A percentile compares a stretch with the other conserved stretches of the same genome.
These are phyloP conservation scores for Anthracocystis panici-leucophaei DNA, from an alignment of 1,284 basidiomycete species.

Conservation along the genomic window DNA sequence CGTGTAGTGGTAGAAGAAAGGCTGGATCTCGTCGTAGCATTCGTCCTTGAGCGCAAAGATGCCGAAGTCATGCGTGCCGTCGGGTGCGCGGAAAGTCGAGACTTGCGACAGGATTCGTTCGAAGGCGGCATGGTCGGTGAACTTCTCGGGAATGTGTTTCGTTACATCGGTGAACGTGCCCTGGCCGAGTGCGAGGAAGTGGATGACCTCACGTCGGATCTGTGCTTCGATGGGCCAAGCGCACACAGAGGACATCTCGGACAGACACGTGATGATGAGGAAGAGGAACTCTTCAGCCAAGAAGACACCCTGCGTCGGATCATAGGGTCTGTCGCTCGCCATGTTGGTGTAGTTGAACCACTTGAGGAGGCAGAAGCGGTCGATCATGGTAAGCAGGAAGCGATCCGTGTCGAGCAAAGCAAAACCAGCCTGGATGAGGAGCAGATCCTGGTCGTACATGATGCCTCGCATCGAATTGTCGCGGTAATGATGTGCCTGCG, in stretches of 20 bases:
- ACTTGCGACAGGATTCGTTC: conserved; percentile 84
- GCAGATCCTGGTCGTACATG: conserved; percentile 96
- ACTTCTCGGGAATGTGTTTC: conserved; percentile 89
- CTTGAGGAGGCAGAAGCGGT: conserved; percentile 83
- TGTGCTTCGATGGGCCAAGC: conserved; percentile 78
- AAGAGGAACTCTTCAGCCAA: conserved; percentile 94
- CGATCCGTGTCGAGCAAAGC: conserved; percentile 80
- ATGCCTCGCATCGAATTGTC: conserved; percentile 95
- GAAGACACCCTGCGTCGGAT: conserved; percentile 79
- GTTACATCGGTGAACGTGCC: conserved; percentile 91
- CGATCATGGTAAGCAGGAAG: conserved; percentile 86
- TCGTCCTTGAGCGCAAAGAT: conserved; percentile 89
- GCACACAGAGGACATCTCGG: conserved; percentile 83
- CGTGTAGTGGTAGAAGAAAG: conserved; percentile 95
- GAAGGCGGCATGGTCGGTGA: conserved; percentile 86
- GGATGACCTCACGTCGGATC: conserved; percentile 87
- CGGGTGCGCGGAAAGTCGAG: conserved; percentile 84
- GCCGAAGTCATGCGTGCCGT: conserved; percentile 81
- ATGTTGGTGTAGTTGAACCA: conserved; percentile 77
- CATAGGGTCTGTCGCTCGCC: conserved; percentile 72
- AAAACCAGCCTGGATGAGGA: conserved; percentile 83
- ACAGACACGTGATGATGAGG: conserved; percentile 86
- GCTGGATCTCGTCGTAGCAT: conserved; percentile 87
- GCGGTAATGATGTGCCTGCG: conserved; percentile 95
- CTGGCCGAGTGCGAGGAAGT: conserved; percentile 87